Percentiles rank a stretch among this genome's conserved stretches.
Evolutionary conservation across 2,329 filamentous ascomycete species (phyloP).

Genomic region (Xylaria sp.): DNA sequence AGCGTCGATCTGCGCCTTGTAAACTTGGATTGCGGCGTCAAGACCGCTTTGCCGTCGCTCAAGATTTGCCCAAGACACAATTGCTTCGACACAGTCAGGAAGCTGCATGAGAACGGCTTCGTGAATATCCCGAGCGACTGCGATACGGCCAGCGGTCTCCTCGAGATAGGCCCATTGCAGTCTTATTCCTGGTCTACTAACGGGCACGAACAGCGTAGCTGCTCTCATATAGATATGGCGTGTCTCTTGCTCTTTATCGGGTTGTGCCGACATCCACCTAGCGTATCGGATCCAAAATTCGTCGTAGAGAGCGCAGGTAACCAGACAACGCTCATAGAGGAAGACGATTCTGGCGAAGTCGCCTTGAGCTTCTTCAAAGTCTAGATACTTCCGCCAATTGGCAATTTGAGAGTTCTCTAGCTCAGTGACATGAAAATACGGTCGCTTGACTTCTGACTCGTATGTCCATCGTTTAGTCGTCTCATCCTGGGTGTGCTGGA

Average conservation of each 20-base stretch:
- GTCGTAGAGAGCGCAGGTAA: conserved; percentile 93
- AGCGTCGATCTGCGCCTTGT: conserved; percentile 82
- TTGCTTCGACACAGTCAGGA: conserved; percentile 86
- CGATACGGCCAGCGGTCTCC: conserved; percentile 80
- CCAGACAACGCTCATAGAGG: conserved; percentile 92
- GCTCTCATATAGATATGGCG: conserved; percentile 93
- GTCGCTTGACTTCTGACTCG: conserved; percentile 92
- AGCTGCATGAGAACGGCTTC: conserved; percentile 79
- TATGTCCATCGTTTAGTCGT: conserved; percentile 95
- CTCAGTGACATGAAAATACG: conserved; percentile 96
- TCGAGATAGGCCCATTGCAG: conserved; percentile 96
- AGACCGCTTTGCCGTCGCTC: conserved; percentile 85
- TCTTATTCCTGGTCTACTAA: conserved; percentile 84
- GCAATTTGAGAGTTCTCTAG: conserved; percentile 84
- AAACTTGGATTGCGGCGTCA: conserved; percentile 84
- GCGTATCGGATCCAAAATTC: conserved; percentile 99
- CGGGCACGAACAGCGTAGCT: conserved; percentile 84
- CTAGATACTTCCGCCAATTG: conserved; percentile 97
- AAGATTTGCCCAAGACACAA: conserved; percentile 87
- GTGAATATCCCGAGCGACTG: conserved; percentile 86
- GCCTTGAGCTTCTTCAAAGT: conserved; percentile 91
- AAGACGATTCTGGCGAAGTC: conserved; percentile 80
- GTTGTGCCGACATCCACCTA: conserved; percentile 88
- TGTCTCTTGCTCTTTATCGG: conserved; percentile 86
- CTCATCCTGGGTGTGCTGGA: conserved; percentile 84